Evolutionary conservation across 2,329 filamentous ascomycete genomes (phyloP), one percentile per base, ranked within the genome.

Genomic region (Penicillium sclerotiorum): DNA sequence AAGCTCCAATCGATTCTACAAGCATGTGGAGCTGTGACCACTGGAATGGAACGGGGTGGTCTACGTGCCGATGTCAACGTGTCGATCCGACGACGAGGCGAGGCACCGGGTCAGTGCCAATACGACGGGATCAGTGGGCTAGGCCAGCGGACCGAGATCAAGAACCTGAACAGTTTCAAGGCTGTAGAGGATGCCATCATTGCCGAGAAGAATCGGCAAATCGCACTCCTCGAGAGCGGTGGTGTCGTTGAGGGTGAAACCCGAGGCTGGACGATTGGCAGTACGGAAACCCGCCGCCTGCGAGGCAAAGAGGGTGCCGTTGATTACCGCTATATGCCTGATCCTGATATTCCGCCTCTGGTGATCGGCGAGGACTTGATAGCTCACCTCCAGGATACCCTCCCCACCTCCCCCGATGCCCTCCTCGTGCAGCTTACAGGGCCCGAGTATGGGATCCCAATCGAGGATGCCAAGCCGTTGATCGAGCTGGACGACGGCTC

Each of bases 271-370:
- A 88, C 90, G 1, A 80, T 96, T 20, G 91, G 91, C 2, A 87
- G 85, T 55, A 90, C 84, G 4, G 87, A 91, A 67, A 97, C 94
- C 3, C 85, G 84, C 50, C 82, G 87, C 33, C 75, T 99, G 36
- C 83, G 94, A 62, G 90, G 90, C 21, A 99, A 99, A 70, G 94
- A 97, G 70, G 94, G 94, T 40, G 93, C 96, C 66, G 91, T 97
- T 5, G 94, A 99, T 70, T 99, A 99, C 71, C 82, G 94, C 35
- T 99, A 99, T 67, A 97, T 99, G 93, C 93, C 94, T 0, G 94
- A 99, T 68, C 90, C 94, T 5, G 94, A 99, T 66, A 79, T 99
- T 12, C 81, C 83, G 0, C 90, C 94, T 1, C 77, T 99, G 1
- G 67, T 91, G 2, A 87, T 99, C 52, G 85, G 85, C 7, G 66